These are phyloP conservation scores for Pelargonium citronellum DNA, from an alignment of 441 rosid species.

Conservation along the genomic window DNA sequence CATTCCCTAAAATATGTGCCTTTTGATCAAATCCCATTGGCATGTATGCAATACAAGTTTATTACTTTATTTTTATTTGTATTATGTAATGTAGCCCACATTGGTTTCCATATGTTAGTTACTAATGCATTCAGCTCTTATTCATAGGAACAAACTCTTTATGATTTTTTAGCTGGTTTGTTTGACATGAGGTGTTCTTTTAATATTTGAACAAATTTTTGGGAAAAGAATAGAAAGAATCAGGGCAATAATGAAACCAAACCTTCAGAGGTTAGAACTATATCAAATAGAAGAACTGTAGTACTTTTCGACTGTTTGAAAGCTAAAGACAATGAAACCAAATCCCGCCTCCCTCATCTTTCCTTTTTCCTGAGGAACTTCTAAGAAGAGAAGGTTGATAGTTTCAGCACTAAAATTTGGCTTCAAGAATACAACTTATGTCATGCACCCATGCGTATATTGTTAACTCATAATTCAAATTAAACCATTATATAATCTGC, in stretches of 20 bases:
- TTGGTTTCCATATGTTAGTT: neutral
- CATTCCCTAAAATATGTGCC: neutral
- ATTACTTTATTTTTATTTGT: neutral
- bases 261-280: neutral
- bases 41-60: neutral
- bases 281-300: neutral
- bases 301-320: no score
- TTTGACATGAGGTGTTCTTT: conserved; percentile 1
- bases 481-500: neutral
- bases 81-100: no score
- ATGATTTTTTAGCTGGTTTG: neutral
- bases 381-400: no score
- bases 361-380: no score
- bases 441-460: neutral
- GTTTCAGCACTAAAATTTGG: no score
- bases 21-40: neutral
- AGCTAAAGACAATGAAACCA: no score
- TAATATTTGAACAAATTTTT: neutral
- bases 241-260: neutral
- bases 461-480: neutral
- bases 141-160: neutral
- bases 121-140: neutral
- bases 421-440: no score
- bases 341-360: no score
- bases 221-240: neutral